phyloP scores from a whole-genome alignment of 2,329 filamentous ascomycete genomes.

The Cordyceps militaris region DNA sequence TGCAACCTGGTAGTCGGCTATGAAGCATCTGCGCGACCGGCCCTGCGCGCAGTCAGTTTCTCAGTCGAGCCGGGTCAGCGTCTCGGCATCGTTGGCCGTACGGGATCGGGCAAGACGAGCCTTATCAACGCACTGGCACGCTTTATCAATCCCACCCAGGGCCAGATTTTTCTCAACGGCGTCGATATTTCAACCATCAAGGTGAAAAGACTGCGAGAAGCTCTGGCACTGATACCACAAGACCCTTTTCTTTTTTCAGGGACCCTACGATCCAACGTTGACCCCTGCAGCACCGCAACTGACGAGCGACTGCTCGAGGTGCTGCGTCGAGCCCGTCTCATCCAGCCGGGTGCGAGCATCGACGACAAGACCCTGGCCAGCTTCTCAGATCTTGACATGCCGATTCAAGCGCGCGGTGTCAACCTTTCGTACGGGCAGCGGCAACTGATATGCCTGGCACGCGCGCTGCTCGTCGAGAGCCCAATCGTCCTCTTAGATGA shows the following conservation, averaged over 20 bases:
- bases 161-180: constrained; percentile 5
- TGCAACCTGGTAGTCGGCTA: background rate
- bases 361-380: background rate
- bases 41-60: background rate
- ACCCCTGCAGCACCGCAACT: background rate
- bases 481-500: constrained; percentile 12
- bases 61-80: background rate
- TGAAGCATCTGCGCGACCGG: background rate
- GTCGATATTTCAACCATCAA: background rate
- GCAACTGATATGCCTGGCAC: constrained; percentile 11
- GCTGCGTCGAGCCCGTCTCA: constrained; percentile 3
- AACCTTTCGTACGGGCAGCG: constrained; percentile 13
- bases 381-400: background rate
- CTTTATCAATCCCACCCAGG: background rate
- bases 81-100: constrained; percentile 13
- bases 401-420: background rate
- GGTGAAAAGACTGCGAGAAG: background rate
- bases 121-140: constrained; percentile 8
- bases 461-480: constrained; percentile 7
- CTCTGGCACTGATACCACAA: constrained; percentile 9
- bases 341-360: background rate
- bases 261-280: constrained; percentile 8
- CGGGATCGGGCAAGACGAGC: constrained; percentile 13
- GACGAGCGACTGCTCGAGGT: background rate
- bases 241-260: constrained; percentile 12